Conservation (phyloP, 116 monocot genomes). For the Iris pallida region DNA sequence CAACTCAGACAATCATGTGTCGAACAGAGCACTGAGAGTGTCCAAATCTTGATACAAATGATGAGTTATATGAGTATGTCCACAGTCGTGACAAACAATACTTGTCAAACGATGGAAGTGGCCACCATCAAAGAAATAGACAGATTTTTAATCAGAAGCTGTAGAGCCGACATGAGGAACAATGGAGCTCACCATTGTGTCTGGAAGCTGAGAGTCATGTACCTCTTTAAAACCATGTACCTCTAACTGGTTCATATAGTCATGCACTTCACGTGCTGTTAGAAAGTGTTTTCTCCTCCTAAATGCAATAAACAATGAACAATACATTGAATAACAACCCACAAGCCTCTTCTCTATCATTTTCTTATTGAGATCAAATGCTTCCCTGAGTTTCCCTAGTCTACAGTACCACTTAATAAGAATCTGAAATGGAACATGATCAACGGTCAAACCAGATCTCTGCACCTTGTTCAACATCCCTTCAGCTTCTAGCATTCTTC, state of each 20-base stretch:
- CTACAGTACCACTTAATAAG: conserved; percentile 49
- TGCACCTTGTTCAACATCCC: conserved; percentile 30
- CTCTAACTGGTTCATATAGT: conserved; percentile 18
- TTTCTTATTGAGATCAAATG: conserved; percentile 44
- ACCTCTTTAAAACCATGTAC: not conserved
- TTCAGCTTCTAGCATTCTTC: conserved; percentile 42
- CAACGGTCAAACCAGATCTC: conserved; percentile 30
- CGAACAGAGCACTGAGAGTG: no score
- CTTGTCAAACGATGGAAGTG: no score
- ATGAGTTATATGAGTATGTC: no score
- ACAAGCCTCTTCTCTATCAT: conserved; percentile 52
- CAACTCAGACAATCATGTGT: no score
- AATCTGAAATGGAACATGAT: conserved; percentile 78
- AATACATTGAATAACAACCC: conserved; percentile 40
- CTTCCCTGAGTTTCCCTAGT: conserved; percentile 35
- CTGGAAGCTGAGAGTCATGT: no score
- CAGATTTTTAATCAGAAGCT: no score
- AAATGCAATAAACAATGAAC: conserved; percentile 42
- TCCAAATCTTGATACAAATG: no score
- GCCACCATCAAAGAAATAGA: no score
- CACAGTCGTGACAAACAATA: no score
- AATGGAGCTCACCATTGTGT: no score
- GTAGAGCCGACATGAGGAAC: no score
- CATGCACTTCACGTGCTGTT: conserved; percentile 25
- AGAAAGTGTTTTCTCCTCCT: conserved; percentile 29